These are phyloP conservation scores for Suhomyces pyralidae DNA, from an alignment of 805 yeast genomes.

Conservation along the genomic window DNA sequence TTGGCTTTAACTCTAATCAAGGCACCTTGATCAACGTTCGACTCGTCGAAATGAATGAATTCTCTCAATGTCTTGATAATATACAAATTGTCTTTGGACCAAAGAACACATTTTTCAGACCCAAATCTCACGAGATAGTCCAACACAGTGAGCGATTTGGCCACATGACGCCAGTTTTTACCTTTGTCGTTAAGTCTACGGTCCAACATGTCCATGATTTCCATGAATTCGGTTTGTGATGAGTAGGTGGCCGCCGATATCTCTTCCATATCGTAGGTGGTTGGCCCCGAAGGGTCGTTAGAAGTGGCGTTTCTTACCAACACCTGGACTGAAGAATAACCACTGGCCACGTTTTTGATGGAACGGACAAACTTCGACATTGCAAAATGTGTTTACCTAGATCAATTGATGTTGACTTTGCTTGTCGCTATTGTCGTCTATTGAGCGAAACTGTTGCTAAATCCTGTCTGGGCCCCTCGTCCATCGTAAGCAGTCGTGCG, in stretches of 20 bases:
- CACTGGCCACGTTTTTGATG: slow-evolving; percentile 84
- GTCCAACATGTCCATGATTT: slow-evolving; percentile 92
- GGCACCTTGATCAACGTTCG: slow-evolving; percentile 82
- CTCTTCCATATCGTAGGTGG: slow-evolving; percentile 77
- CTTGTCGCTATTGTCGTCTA: neutral
- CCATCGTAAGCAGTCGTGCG: slow-evolving; percentile 3
- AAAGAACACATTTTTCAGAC: slow-evolving; percentile 80
- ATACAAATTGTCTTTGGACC: slow-evolving; percentile 89
- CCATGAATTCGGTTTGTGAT: slow-evolving; percentile 67
- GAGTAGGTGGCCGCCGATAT: slow-evolving; percentile 72
- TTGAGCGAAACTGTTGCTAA: neutral
- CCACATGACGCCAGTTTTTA: slow-evolving; percentile 94
- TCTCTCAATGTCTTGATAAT: slow-evolving; percentile 87
- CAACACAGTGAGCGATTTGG: slow-evolving; percentile 84
- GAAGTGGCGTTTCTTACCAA: slow-evolving; percentile 90
- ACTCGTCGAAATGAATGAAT: slow-evolving; percentile 77
- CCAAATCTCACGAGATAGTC: slow-evolving; percentile 86
- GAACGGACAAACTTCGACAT: slow-evolving; percentile 84
- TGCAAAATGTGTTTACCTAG: neutral
- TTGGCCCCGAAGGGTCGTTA: slow-evolving; percentile 84
- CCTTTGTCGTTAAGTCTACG: slow-evolving; percentile 92
- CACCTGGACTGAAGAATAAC: slow-evolving; percentile 82
- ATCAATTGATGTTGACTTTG: neutral
- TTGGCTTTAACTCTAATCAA: slow-evolving; percentile 84
- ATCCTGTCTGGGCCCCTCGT: slow-evolving; percentile 2